These are phyloP conservation scores for Hypoxylon lienhwacheense DNA, from an alignment of 495 filamentous ascomycete species.

Conservation along the genomic window DNA sequence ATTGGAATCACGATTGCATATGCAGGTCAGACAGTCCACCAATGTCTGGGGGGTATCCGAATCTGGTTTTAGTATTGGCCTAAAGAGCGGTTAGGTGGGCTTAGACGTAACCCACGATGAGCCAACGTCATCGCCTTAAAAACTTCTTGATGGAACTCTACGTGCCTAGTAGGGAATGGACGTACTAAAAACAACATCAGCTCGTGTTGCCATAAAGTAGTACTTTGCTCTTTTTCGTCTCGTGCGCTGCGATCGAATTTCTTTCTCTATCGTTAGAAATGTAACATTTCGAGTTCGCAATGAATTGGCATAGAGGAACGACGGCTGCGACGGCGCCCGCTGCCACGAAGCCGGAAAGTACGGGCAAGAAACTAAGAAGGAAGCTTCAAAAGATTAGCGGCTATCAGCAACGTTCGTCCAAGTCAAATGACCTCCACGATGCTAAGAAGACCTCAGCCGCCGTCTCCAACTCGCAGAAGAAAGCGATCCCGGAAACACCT, in stretches of 20 bases:
- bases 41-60: constrained; percentile 34
- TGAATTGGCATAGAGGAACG: constrained; percentile 41
- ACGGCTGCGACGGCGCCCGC: constrained; percentile 30
- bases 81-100: constrained; percentile 19
- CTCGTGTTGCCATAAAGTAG: constrained; percentile 29
- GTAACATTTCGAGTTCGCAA: constrained; percentile 35
- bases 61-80: constrained; percentile 43
- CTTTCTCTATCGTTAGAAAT: constrained; percentile 34
- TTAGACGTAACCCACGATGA: constrained; percentile 18
- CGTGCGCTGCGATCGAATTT: constrained; percentile 10
- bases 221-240: constrained; percentile 25
- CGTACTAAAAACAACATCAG: constrained; percentile 20
- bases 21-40: constrained; percentile 31
- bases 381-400: constrained; percentile 47
- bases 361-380: constrained; percentile 41
- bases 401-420: constrained; percentile 33
- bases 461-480: constrained; percentile 31
- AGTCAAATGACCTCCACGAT: constrained; percentile 27
- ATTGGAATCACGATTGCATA: constrained; percentile 30
- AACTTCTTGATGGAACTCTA: constrained; percentile 27
- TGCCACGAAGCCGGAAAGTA: constrained; percentile 29
- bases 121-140: constrained; percentile 44
- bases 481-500: constrained; percentile 22
- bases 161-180: constrained; percentile 25
- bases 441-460: constrained; percentile 20